phyloP scores from a whole-genome alignment of 345 rosid species.

The Pugionium dolabratum region DNA sequence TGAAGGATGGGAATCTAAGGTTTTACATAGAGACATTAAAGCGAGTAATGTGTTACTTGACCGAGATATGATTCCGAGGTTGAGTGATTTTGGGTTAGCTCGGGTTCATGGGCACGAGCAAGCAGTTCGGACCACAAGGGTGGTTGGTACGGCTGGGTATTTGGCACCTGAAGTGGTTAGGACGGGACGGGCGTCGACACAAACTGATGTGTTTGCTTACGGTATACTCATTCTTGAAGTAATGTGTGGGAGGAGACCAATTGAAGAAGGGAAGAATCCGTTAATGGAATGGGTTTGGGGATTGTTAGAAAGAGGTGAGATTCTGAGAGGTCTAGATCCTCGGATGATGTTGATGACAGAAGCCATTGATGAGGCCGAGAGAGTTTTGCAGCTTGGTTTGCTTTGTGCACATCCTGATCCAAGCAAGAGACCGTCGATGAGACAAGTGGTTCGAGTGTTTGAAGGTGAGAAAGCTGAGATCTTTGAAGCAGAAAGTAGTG shows the following conservation, averaged over 20 bases:
- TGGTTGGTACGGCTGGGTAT: constrained; percentile 78
- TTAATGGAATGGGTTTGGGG: constrained; percentile 48
- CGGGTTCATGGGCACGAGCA: constrained; percentile 66
- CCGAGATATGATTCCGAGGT: constrained; percentile 60
- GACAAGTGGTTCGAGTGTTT: constrained; percentile 49
- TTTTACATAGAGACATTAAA: constrained; percentile 77
- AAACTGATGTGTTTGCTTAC: constrained; percentile 51
- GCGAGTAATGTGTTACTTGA: constrained; percentile 48
- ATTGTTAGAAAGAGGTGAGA: constrained; percentile 39
- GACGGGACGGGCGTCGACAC: constrained; percentile 50
- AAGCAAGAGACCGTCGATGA: constrained; percentile 47
- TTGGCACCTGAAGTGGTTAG: constrained; percentile 69
- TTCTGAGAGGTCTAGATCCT: constrained; percentile 37
- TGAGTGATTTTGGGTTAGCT: constrained; percentile 79
- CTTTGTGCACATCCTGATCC: constrained; percentile 51
- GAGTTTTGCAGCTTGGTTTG: constrained; percentile 50
- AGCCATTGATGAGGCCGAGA: constrained; percentile 37
- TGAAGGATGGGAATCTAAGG: constrained; percentile 78
- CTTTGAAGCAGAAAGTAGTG: constrained; percentile 31
- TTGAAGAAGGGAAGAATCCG: constrained; percentile 51
- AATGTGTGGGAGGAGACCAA: constrained; percentile 52
- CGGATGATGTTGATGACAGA: constrained; percentile 28
- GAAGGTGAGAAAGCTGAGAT: constrained; percentile 43
- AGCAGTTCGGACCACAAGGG: constrained; percentile 59
- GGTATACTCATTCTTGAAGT: constrained; percentile 55